These are phyloP conservation scores for Globisporangium canariense DNA, from an alignment of 352 stramenopile genomes.

Conservation along the genomic window DNA sequence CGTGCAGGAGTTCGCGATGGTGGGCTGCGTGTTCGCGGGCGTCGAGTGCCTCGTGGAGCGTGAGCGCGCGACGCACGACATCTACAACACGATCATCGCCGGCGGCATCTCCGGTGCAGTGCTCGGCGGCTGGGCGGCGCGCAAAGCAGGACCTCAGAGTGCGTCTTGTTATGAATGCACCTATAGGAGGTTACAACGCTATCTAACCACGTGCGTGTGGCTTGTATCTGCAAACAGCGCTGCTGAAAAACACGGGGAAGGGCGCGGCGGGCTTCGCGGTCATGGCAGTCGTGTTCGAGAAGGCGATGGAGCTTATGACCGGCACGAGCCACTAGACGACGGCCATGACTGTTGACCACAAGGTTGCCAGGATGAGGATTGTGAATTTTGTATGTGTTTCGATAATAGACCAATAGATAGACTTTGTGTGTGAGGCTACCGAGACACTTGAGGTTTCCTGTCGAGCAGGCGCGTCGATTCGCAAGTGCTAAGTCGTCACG, in stretches of 20 bases:
- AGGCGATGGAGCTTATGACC: slow-evolving; percentile 65
- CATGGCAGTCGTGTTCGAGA: slow-evolving; percentile 87
- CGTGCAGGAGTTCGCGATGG: slow-evolving; percentile 74
- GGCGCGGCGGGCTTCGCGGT: slow-evolving; percentile 72
- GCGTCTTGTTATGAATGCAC: slow-evolving; percentile 9
- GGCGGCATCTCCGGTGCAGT: slow-evolving; percentile 62
- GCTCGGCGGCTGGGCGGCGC: slow-evolving; percentile 64
- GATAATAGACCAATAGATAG: slow-evolving; percentile 1
- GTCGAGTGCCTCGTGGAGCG: slow-evolving; percentile 85
- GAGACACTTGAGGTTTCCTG: not conserved
- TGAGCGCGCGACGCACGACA: slow-evolving; percentile 72
- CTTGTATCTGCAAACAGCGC: slow-evolving; percentile 29
- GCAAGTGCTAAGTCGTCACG: not conserved
- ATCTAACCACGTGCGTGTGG: not conserved
- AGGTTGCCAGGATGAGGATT: not conserved
- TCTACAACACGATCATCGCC: slow-evolving; percentile 74
- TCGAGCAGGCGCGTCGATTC: not conserved
- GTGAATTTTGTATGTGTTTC: not conserved
- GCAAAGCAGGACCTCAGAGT: slow-evolving; percentile 63
- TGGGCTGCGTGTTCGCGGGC: slow-evolving; percentile 77
- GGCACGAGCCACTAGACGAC: slow-evolving; percentile 21
- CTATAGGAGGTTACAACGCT: not conserved
- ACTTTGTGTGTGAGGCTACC: not conserved
- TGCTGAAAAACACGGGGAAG: slow-evolving; percentile 70
- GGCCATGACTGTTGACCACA: not conserved